Conservation (phyloP, 2,329 filamentous ascomycete species). For the Immersiporthe knoxdaviesiana region DNA sequence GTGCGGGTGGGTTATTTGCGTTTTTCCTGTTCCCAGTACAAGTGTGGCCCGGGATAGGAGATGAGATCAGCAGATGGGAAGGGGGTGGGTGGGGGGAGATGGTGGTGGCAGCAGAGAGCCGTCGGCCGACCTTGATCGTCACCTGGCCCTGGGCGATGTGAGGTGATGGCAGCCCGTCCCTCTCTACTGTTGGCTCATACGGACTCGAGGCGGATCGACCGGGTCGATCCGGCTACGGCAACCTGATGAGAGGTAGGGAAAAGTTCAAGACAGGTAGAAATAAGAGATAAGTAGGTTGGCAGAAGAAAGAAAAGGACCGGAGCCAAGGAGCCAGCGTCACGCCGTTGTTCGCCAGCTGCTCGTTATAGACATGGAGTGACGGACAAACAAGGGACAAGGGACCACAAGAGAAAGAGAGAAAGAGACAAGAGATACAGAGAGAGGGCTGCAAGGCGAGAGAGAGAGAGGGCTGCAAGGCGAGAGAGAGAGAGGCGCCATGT, state of each 20-base stretch:
- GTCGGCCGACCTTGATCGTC: conserved; percentile 2
- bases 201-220: conserved; percentile 9
- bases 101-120: neutral
- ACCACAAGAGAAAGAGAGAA: neutral
- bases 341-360: conserved; percentile 5
- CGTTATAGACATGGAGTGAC: conserved; percentile 7
- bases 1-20: neutral
- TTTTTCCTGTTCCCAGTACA: neutral
- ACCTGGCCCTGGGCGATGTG: neutral
- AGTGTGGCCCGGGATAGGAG: neutral
- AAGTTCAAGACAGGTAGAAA: neutral
- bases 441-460: neutral
- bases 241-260: neutral
- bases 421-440: neutral
- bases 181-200: conserved; percentile 3
- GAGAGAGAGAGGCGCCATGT: neutral
- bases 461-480: conserved; percentile 1
- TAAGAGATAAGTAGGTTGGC: neutral
- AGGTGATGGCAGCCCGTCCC: conserved; percentile 1
- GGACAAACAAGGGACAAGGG: neutral
- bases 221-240: conserved; percentile 4
- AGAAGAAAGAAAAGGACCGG: neutral
- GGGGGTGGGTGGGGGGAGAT: neutral
- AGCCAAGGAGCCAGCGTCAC: neutral
- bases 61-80: conserved; percentile 9